A percentile compares a stretch with the other conserved stretches of the same genome.
Conservation (phyloP, 768 basidiomycete genomes). For the Lentinula boryana region DNA sequence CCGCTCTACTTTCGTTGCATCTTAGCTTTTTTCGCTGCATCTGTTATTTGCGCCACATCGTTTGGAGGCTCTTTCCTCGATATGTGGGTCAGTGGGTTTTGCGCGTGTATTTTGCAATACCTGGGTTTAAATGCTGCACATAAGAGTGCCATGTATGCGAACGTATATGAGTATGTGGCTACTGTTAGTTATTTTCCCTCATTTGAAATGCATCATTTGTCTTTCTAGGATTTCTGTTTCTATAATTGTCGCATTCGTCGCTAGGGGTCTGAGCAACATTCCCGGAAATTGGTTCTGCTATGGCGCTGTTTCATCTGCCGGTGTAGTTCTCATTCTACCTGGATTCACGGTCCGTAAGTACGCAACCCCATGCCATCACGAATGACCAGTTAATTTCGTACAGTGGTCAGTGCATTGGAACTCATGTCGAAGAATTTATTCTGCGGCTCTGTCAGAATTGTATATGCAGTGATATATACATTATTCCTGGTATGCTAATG, state of each 20-base stretch:
- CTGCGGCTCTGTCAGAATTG: conserved; percentile 77
- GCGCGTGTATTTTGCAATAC: conserved; percentile 67
- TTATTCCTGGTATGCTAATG: conserved; percentile 55
- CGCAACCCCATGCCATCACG: neutral
- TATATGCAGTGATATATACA: conserved; percentile 84
- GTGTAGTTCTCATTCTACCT: conserved; percentile 86
- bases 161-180: conserved; percentile 75
- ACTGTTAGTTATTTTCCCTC: neutral
- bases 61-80: conserved; percentile 81
- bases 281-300: conserved; percentile 79
- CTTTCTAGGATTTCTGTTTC: conserved; percentile 68
- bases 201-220: neutral
- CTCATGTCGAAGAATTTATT: conserved; percentile 77
- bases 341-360: conserved; percentile 76
- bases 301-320: conserved; percentile 83
- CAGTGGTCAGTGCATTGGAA: conserved; percentile 76
- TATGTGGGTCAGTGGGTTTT: conserved; percentile 74
- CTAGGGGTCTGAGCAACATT: conserved; percentile 73
- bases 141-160: conserved; percentile 88
- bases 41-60: conserved; percentile 76
- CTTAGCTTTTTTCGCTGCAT: conserved; percentile 72
- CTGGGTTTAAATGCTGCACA: conserved; percentile 77
- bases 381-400: neutral
- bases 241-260: conserved; percentile 78
- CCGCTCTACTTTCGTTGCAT: conserved; percentile 59